Conservation (phyloP, 192 early-diverging fungal genomes). For the Backusella tuberculispora region DNA sequence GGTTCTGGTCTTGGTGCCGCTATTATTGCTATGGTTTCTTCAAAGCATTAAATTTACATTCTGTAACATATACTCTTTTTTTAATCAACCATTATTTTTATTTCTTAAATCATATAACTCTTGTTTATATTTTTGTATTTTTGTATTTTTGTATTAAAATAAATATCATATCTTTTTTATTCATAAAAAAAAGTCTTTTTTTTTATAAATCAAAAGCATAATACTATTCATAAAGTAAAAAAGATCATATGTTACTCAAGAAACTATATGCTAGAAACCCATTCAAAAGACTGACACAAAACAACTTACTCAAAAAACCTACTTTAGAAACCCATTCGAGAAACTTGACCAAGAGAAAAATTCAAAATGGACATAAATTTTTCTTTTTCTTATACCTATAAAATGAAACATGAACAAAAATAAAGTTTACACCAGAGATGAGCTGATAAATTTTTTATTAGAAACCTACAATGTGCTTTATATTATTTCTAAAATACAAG, state of each 20-base stretch:
- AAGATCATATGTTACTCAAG: background rate
- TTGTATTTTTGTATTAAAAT: constrained; percentile 10
- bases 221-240: background rate
- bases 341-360: constrained; percentile 8
- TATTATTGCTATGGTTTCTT: constrained; percentile 48
- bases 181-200: background rate
- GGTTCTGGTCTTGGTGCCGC: constrained; percentile 85
- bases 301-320: background rate
- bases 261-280: too few relatives aligned
- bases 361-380: background rate
- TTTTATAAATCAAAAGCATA: background rate
- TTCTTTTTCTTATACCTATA: background rate
- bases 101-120: background rate
- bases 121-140: too few relatives aligned
- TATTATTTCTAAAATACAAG: too few relatives aligned
- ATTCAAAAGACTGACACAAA: background rate
- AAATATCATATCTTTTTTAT: constrained; percentile 6
- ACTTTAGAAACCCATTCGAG: background rate
- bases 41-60: constrained; percentile 9
- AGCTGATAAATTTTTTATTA: too few relatives aligned
- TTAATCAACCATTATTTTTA: background rate
- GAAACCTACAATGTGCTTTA: too few relatives aligned
- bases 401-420: too few relatives aligned
- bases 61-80: background rate
- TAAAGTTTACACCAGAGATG: too few relatives aligned